Base-by-base conservation (phyloP, 2,329 filamentous ascomycete species). In the Zalaria sp. region DNA sequence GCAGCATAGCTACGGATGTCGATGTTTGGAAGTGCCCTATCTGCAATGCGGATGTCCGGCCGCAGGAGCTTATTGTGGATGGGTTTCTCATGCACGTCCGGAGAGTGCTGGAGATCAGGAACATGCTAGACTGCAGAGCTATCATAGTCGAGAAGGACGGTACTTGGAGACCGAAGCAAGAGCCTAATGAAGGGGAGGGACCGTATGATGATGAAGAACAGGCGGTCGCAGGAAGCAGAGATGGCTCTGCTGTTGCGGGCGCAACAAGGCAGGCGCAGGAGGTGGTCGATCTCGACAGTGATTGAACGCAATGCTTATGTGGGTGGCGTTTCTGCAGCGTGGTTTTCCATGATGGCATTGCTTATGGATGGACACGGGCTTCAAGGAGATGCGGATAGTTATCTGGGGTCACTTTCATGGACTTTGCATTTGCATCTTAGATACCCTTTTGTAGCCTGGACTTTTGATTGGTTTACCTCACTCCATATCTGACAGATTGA, bases 1-100 rank as follows among this genome's bases (percentile, higher is more conserved):
- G 58, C 46, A 35, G 42, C 18, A 47, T 41, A 37, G 48, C 55
- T 4, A 51, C 48, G 5, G 62, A 72, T 42, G 66, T 74, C 0
- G 84, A 91, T 53, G 74, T 75, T 40, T 95, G 88, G 87, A 81
- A 74, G 47, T 98, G 91, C 52, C 91, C 91, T 0, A 76, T 93
- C 27, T 96, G 89, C 58, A 68, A 69, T 26, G 66, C 64, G 28
- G 88, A 95, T 58, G 86, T 83, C 7, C 73, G 88, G 9, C 91
- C 89, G 0, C 66, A 69, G 25, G 73, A 66, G 46, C 70, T 96
- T 1, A 59, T 77, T 2, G 65, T 89, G 4, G 88, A 96, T 53
- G 73, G 73, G 2, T 95, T 87, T 55, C 66, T 95, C 36, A 55
- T 69, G 8, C 61, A 72, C 0, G 76, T 95, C 0, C 70, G 77